Conservation (phyloP, 192 early-diverging fungal genomes). For the Coemansia sp. region DNA sequence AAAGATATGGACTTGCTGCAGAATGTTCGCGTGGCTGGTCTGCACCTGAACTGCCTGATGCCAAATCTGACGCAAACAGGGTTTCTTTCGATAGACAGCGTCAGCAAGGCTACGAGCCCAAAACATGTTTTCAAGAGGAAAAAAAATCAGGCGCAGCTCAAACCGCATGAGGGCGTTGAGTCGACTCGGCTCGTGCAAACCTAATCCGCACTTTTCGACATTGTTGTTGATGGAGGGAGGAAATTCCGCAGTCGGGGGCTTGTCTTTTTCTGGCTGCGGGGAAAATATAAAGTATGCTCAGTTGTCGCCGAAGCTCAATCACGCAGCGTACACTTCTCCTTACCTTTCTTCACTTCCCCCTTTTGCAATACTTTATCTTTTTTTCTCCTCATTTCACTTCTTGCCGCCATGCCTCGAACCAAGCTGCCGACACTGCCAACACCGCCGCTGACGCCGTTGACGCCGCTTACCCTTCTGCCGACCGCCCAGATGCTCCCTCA, state of each 20-base stretch:
- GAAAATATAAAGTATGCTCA: not conserved
- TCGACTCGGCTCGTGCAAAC: not conserved
- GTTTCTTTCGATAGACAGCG: not conserved
- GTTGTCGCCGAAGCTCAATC: not conserved
- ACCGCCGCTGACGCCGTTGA: too few relatives aligned
- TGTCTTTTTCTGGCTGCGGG: not conserved
- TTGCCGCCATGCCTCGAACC: not conserved
- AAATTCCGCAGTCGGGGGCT: not conserved
- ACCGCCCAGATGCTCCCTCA: not conserved
- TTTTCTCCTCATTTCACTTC: not conserved
- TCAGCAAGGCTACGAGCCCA: not conserved
- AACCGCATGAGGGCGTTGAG: not conserved
- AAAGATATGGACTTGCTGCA: not conserved
- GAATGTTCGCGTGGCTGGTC: not conserved
- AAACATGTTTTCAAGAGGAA: not conserved
- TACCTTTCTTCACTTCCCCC: not conserved
- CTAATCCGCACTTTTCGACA: not conserved
- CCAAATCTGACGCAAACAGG: not conserved
- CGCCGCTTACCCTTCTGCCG: slow-evolving; percentile 10
- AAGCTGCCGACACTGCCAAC: not conserved
- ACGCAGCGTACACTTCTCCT: not conserved
- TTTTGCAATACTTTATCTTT: not conserved
- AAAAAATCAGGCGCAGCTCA: not conserved
- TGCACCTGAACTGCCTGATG: not conserved
- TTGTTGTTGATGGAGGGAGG: not conserved